Base-by-base conservation (phyloP, 2,329 filamentous ascomycete genomes). In the Fusarium fujikuroi region DNA sequence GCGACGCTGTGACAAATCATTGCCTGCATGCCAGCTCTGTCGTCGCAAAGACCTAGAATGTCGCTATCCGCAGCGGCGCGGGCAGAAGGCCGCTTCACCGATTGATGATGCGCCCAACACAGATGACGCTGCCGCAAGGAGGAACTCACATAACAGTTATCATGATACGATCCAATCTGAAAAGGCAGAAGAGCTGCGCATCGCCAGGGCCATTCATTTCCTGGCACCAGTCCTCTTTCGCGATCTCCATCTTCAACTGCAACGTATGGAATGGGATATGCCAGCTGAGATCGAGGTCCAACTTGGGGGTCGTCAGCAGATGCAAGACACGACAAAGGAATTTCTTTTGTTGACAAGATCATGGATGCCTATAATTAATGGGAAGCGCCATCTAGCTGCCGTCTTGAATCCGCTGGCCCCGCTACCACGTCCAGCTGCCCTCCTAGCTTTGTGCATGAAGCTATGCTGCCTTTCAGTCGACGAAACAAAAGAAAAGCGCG, bases 191-290 rank as follows among this genome's bases (percentile, higher is more conserved):
- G 43, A 19, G 9, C 2, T 21, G 2, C 14, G 23, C 4, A 34
- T 0, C 7, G 23, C 30, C 0, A 3, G 3, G 7, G 54, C 54
- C 0, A 46, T 58, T 25, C 21, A 21, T 0, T 58, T 58, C 25
- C 11, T 58, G 0, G 30, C 30, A 1, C 54, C 54, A 0, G 39
- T n/a, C 30, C 40, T 58, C 12, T 58, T 46, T 43, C 54, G 30
- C 32, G 37, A 40, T 25, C 15, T 36, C 19, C n/a, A n/a, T 23
- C 32, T 53, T 7, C 21, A 53, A 14, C 7, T 52, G 16, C 34
- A 34, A 9, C 49, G 49, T 15, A 23, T 52, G 9, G 32, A 19
- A 11, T 52, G 30, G 32, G 49, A 36, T 9, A 25, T 52, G 11
- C 49, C 34, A 5, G 9, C 7, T 11, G 49, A 52, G 16, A 19